phyloP scores from a whole-genome alignment of 2,329 filamentous ascomycete species.

The Claviceps lovelessii region DNA sequence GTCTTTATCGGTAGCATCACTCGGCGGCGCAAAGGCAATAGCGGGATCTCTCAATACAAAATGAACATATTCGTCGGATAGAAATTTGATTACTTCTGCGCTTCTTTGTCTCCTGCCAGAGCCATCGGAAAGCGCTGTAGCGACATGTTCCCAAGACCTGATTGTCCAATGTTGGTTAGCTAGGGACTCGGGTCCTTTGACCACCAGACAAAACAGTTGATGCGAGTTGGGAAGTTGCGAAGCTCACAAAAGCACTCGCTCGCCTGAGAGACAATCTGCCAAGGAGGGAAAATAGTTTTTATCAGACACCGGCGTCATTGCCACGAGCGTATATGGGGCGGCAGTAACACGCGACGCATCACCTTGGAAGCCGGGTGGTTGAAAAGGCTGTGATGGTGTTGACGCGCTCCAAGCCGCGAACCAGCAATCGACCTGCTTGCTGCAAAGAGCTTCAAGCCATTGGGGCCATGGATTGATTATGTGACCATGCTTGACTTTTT shows the following conservation, averaged over 20 bases:
- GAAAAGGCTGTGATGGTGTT: constrained; percentile 14
- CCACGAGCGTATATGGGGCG: constrained; percentile 35
- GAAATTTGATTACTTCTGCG: constrained; percentile 48
- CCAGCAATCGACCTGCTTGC: background rate
- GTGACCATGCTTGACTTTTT: constrained; percentile 5
- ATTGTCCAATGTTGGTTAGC: constrained; percentile 8
- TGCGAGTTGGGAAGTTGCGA: background rate
- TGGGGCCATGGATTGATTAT: background rate
- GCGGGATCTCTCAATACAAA: constrained; percentile 54
- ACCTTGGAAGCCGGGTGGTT: constrained; percentile 13
- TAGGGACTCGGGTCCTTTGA: background rate
- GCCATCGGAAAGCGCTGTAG: constrained; percentile 40
- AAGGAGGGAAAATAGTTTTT: constrained; percentile 69
- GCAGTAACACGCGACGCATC: constrained; percentile 25
- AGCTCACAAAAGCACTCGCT: constrained; percentile 65
- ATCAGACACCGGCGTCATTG: constrained; percentile 59
- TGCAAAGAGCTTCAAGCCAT: background rate
- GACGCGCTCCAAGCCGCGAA: constrained; percentile 20
- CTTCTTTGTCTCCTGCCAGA: constrained; percentile 40
- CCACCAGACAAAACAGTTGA: background rate
- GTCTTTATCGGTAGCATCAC: constrained; percentile 48
- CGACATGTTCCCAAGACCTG: constrained; percentile 49
- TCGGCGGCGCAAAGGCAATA: constrained; percentile 50
- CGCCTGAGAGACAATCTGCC: constrained; percentile 70
- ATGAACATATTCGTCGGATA: constrained; percentile 55